Evolutionary conservation across 176 grass and related monocot genomes (phyloP), one percentile per base, ranked within the genome.

Genomic region (Olyra latifolia): DNA sequence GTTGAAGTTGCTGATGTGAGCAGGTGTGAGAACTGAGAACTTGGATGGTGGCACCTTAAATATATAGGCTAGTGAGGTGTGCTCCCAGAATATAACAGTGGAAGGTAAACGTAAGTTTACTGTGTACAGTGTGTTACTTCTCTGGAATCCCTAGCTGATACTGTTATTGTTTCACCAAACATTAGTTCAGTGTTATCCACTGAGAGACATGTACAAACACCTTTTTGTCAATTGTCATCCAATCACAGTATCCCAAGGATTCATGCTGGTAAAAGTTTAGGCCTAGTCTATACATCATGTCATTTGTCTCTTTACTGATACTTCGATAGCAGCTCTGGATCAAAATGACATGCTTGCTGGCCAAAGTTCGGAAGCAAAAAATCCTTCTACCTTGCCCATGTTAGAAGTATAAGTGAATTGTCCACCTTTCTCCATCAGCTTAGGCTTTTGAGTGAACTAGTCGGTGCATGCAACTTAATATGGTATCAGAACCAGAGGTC

Each of bases 11-110:
- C 63, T 17, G 48, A 53, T 22, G 60, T 11, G 77, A n/a, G 58
- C 45, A 66, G 42, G 62, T 54, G 58, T 79, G 57, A 56, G 67
- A 79, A 32, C 83, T 44, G 42, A 71, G 54, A 85, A 79, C 67
- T 43, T 47, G 84, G 58, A 46, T 6, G 66, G 75, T 74, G 84
- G 48, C 67, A 55, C 73, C 66, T 73, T 80, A 86, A 80, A 66
- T 86, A 86, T 74, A 66, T 46, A 72, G 67, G 45, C 46, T 55
- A 13, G 32, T 24, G 46, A 38, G 68, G 19, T 53, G 35, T 39
- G 59, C 84, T 80, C 66, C 80, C 42, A 23, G 38, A 52, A 57
- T 56, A 72, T 58, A 72, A 57, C 14, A 63, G 72, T 10, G 75
- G 79, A 78, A 69, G 47, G 43, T 28, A 39, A 78, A 62, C 32